These are phyloP conservation scores for Phyllosticta citrichinensis DNA, from an alignment of 2,329 filamentous ascomycete species.

Conservation along the genomic window DNA sequence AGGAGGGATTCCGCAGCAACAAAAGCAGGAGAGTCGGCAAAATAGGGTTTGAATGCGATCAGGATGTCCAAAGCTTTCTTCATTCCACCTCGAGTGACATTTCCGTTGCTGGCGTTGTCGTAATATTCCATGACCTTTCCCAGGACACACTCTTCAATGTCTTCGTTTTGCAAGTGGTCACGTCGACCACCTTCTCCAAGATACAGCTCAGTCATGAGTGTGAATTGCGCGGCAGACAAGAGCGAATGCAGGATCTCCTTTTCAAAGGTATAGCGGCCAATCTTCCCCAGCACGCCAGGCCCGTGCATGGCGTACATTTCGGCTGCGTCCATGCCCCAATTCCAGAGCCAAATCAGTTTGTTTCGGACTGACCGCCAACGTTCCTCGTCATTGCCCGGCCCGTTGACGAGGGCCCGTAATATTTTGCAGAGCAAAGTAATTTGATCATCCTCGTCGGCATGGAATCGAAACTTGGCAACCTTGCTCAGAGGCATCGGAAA, in stretches of 20 bases:
- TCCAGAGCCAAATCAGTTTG: conserved; percentile 62
- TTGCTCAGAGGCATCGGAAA: conserved; percentile 32
- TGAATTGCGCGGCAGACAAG: conserved; percentile 30
- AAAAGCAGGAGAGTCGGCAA: conserved; percentile 43
- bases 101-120: conserved; percentile 74
- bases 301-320: conserved; percentile 26
- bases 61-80: conserved; percentile 70
- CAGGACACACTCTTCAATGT: conserved; percentile 52
- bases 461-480: conserved; percentile 51
- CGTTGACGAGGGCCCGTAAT: conserved; percentile 44
- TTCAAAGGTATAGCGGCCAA: conserved; percentile 55
- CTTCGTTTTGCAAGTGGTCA: conserved; percentile 38
- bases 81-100: conserved; percentile 63
- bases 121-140: conserved; percentile 57
- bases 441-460: conserved; percentile 56
- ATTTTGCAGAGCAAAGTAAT: conserved; percentile 48
- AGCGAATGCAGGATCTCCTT: conserved; percentile 60
- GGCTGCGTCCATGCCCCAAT: conserved; percentile 51
- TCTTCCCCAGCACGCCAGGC: conserved; percentile 45
- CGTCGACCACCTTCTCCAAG: conserved; percentile 48
- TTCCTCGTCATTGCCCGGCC: conserved; percentile 49
- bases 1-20: conserved; percentile 54
- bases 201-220: conserved; percentile 46
- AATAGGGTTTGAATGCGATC: conserved; percentile 50
- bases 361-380: conserved; percentile 52